phyloP scores from a whole-genome alignment of 2,329 filamentous ascomycete species.

The Colletotrichum sojae region DNA sequence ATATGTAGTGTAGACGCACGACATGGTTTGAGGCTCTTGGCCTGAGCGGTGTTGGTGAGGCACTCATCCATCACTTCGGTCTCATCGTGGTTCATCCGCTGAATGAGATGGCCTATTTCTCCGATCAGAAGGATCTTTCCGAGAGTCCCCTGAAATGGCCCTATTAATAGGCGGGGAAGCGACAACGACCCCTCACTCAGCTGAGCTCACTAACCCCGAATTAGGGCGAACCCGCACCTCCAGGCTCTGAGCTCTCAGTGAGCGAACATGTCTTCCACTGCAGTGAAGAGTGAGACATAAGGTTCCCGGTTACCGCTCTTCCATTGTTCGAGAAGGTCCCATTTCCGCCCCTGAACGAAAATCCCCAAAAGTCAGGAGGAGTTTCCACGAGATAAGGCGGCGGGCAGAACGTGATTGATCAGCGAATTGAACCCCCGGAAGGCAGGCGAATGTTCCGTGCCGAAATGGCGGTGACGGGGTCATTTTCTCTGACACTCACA shows the following conservation, averaged over 20 bases:
- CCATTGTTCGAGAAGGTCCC: not conserved
- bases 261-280: not conserved
- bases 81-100: not conserved
- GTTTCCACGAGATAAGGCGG: constrained; percentile 11
- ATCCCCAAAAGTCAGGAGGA: constrained; percentile 6
- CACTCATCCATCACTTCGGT: not conserved
- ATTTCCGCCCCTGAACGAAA: not conserved
- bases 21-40: not conserved
- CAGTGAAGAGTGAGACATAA: not conserved
- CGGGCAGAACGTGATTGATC: constrained; percentile 28
- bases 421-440: constrained; percentile 25
- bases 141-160: constrained; percentile 6
- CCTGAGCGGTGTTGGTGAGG: not conserved
- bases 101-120: not conserved
- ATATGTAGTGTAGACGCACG: too few relatives aligned
- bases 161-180: constrained; percentile 33
- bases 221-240: constrained; percentile 29
- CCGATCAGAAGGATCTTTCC: constrained; percentile 23
- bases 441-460: constrained; percentile 38
- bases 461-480: constrained; percentile 41
- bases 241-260: not conserved
- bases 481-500: constrained; percentile 13
- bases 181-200: constrained; percentile 29
- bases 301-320: constrained; percentile 1
- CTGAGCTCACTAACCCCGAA: not conserved